A percentile compares a stretch with the other conserved stretches of the same genome.
phyloP scores from a whole-genome alignment of 1,284 basidiomycete genomes.

The Ganoderma lucidum region DNA sequence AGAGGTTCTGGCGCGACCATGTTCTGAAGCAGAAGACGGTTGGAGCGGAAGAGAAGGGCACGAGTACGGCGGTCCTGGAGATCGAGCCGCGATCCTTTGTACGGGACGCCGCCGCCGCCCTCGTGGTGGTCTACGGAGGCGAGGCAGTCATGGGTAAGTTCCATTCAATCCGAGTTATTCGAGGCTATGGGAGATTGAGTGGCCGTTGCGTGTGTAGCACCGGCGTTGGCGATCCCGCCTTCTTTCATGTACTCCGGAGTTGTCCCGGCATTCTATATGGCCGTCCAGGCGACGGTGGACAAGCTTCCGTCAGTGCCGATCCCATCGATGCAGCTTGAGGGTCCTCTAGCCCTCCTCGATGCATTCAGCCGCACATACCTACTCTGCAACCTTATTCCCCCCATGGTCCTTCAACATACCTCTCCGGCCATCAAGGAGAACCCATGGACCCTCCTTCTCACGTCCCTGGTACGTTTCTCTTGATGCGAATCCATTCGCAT shows the following conservation, averaged over 20 bases:
- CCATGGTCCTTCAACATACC: conserved; percentile 60
- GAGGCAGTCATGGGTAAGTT: conserved; percentile 68
- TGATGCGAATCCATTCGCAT: conserved; percentile 9
- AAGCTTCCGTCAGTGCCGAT: conserved; percentile 61
- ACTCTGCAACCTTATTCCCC: conserved; percentile 76
- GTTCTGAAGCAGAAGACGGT: conserved; percentile 36
- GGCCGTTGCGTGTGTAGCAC: conserved; percentile 48
- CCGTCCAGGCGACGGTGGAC: conserved; percentile 66
- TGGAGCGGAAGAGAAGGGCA: conserved; percentile 24
- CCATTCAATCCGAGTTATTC: neutral
- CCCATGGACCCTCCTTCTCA: conserved; percentile 74
- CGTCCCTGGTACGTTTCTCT: conserved; percentile 63
- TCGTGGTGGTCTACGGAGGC: conserved; percentile 77
- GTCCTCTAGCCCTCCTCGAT: conserved; percentile 71
- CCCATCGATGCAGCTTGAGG: conserved; percentile 60
- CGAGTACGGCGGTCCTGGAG: conserved; percentile 27
- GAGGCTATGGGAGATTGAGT: neutral
- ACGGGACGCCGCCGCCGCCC: conserved; percentile 61
- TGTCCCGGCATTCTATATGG: conserved; percentile 61
- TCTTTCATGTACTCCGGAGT: conserved; percentile 76
- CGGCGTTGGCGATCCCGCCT: conserved; percentile 66
- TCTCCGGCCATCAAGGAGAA: conserved; percentile 60
- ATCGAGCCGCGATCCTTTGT: conserved; percentile 63
- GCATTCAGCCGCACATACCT: conserved; percentile 74
- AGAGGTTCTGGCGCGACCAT: conserved; percentile 55